These are phyloP conservation scores for Rossbeevera mucosa DNA, from an alignment of 768 basidiomycete genomes.

Conservation along the genomic window DNA sequence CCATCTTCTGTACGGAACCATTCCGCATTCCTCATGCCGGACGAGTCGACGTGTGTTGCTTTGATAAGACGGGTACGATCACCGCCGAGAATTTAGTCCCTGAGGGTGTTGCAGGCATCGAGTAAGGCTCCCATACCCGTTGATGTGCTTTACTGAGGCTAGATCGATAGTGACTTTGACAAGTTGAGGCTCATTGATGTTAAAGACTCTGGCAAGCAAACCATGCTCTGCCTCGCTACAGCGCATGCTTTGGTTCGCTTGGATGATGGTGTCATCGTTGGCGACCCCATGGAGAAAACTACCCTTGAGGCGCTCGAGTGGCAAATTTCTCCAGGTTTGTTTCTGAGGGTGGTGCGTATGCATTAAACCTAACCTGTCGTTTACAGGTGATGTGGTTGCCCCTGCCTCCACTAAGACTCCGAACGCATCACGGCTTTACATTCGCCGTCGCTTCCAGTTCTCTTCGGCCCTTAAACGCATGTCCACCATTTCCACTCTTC, in stretches of 20 bases:
- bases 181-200: conserved; percentile 70
- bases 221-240: conserved; percentile 83
- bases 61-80: conserved; percentile 99
- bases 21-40: conserved; percentile 97
- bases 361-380: not conserved
- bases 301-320: conserved; percentile 89
- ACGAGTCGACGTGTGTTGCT: conserved; percentile 96
- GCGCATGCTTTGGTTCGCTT: conserved; percentile 93
- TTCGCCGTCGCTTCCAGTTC: conserved; percentile 95
- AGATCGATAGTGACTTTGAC: conserved; percentile 47
- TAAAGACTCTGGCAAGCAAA: conserved; percentile 69
- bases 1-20: conserved; percentile 98
- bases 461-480: conserved; percentile 96
- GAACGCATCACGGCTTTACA: conserved; percentile 57
- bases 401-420: conserved; percentile 49
- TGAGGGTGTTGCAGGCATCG: conserved; percentile 87
- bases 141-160: not conserved
- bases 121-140: conserved; percentile 50
- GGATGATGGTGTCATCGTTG: conserved; percentile 91
- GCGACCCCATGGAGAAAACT: conserved; percentile 99
- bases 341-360: not conserved
- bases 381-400: conserved; percentile 59
- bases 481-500: conserved; percentile 77
- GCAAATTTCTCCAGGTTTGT: conserved; percentile 66
- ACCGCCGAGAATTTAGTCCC: conserved; percentile 93